Evolutionary conservation across 495 filamentous ascomycete genomes (phyloP).

Genomic region (Hypoxylon intermedium): DNA sequence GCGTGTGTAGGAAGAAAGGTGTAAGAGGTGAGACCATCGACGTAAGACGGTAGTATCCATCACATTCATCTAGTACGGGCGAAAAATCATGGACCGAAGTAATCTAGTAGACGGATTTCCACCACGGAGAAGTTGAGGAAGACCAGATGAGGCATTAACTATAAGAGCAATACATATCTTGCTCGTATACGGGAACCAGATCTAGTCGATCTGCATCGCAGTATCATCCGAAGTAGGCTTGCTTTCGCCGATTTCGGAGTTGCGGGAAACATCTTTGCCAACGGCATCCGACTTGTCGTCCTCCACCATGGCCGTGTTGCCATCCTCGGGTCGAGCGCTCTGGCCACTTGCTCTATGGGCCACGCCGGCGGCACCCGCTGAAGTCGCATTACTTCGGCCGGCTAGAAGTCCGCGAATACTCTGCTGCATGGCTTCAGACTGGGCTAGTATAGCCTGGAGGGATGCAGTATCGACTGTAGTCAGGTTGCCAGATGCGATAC

Average conservation of each 20-base stretch:
- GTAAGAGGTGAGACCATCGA: neutral
- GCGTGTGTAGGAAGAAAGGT: neutral
- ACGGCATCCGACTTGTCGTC: conserved; percentile 19
- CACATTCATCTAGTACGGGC: neutral
- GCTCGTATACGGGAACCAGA: neutral
- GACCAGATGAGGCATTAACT: neutral
- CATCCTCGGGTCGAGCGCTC: conserved; percentile 20
- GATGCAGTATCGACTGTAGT: conserved; percentile 26
- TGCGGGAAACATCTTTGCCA: conserved; percentile 1
- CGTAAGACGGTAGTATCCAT: conserved; percentile 8
- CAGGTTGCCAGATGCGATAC: conserved; percentile 39
- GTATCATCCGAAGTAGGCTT: conserved; percentile 20
- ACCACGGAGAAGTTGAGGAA: neutral
- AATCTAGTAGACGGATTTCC: neutral
- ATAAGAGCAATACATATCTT: no score
- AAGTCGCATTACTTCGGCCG: conserved; percentile 1
- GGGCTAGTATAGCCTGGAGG: conserved; percentile 40
- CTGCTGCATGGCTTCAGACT: conserved; percentile 30
- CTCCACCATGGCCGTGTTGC: conserved; percentile 22
- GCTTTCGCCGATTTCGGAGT: conserved; percentile 8
- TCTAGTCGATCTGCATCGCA: conserved; percentile 41
- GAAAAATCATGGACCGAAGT: neutral
- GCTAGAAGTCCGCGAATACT: conserved; percentile 28
- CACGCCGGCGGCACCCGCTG: conserved; percentile 1
- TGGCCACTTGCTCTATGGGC: conserved; percentile 3